Evolutionary conservation across 2,329 filamentous ascomycete genomes (phyloP).

Genomic region (Penicillium sp.): DNA sequence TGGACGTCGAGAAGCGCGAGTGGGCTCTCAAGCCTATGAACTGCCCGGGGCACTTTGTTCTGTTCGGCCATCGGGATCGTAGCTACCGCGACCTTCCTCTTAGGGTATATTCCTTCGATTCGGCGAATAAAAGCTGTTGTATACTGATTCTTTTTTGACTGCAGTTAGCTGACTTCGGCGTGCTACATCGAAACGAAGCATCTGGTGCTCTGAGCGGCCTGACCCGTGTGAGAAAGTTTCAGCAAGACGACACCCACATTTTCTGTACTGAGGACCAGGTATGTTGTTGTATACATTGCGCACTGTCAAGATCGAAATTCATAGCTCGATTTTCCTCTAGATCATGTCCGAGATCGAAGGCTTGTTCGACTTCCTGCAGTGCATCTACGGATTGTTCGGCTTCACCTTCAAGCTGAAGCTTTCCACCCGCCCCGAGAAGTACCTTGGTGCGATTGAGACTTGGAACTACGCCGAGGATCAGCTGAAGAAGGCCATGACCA

Average conservation of each 20-base stretch:
- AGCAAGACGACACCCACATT: conserved; percentile 36
- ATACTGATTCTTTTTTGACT: too few species aligned
- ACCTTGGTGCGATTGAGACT: conserved; percentile 78
- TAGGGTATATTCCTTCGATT: conserved; percentile 57
- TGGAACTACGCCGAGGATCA: conserved; percentile 88
- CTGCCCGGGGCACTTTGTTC: conserved; percentile 89
- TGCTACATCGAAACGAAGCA: conserved; percentile 91
- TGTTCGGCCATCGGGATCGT: conserved; percentile 80
- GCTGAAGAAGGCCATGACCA: conserved; percentile 75
- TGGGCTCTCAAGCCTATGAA: conserved; percentile 97
- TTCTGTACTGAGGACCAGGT: too few species aligned
- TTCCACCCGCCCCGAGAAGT: conserved; percentile 87
- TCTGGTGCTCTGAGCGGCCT: conserved; percentile 89
- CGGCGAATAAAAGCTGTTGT: too few species aligned
- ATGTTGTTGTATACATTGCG: too few species aligned
- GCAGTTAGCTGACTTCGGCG: conserved; percentile 73
- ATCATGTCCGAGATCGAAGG: conserved; percentile 67
- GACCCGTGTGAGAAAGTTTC: conserved; percentile 89
- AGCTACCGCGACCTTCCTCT: conserved; percentile 90
- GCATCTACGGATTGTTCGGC: conserved; percentile 79
- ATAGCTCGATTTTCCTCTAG: too few species aligned
- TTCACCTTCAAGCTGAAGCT: conserved; percentile 94
- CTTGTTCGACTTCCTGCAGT: conserved; percentile 82
- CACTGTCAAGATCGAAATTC: too few species aligned
- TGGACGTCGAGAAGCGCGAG: conserved; percentile 76